These are phyloP conservation scores for Penicillium atrosanguineum DNA, from an alignment of 495 filamentous ascomycete genomes.

Conservation along the genomic window DNA sequence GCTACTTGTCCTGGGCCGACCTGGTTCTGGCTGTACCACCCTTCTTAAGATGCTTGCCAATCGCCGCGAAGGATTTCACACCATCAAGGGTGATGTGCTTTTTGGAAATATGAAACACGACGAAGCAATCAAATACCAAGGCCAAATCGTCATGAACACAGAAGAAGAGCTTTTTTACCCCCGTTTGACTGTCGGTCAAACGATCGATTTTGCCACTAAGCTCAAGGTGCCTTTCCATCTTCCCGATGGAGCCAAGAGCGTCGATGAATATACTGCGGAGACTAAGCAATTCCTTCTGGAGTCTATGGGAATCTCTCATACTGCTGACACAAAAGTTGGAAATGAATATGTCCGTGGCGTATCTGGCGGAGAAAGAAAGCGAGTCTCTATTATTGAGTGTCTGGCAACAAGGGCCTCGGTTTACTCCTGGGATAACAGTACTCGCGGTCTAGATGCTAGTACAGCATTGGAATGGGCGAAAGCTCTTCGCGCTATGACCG, in stretches of 20 bases:
- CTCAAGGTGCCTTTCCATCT: constrained; percentile 34
- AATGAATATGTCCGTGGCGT: constrained; percentile 76
- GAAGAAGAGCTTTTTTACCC: constrained; percentile 75
- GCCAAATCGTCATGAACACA: constrained; percentile 67
- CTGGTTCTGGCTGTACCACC: constrained; percentile 44
- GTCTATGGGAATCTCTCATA: constrained; percentile 74
- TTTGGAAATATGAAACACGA: constrained; percentile 43
- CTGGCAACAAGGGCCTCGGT: constrained; percentile 57
- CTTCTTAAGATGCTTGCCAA: constrained; percentile 65
- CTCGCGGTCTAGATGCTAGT: constrained; percentile 58
- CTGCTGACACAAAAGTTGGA: constrained; percentile 75
- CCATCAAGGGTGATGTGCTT: constrained; percentile 50
- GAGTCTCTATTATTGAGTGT: constrained; percentile 65
- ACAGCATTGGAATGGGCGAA: constrained; percentile 56
- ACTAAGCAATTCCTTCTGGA: constrained; percentile 61
- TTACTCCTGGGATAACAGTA: constrained; percentile 61
- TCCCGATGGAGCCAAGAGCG: constrained; percentile 14
- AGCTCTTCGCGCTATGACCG: constrained; percentile 45
- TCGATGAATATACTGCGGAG: constrained; percentile 38
- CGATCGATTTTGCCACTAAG: constrained; percentile 62
- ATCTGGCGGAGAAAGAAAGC: constrained; percentile 77
- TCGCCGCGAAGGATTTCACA: constrained; percentile 53
- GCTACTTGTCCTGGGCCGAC: constrained; percentile 43
- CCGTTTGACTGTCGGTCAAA: constrained; percentile 65
- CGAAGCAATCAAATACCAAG: constrained; percentile 58